Evolutionary conservation across 2,329 filamentous ascomycete genomes (phyloP), one percentile per base, ranked within the genome.

Genomic region (Ustulina deusta): DNA sequence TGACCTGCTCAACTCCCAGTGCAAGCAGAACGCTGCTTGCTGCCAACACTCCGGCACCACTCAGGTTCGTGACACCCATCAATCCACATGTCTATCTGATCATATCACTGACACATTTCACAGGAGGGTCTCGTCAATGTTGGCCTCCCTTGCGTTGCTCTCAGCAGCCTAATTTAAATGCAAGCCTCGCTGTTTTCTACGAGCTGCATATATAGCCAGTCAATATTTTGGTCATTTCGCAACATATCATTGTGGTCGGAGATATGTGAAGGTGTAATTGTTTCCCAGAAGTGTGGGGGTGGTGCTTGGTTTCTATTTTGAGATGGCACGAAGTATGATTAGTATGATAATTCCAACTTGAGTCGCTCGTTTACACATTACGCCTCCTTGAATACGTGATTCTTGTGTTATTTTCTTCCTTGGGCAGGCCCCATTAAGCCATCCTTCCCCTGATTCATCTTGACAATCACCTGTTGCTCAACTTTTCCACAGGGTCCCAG

Each of bases 11-110:
- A 70, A 78, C 54, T 69, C 46, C 64, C 72, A 76, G 67, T 78
- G 76, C 75, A 75, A 74, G 71, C 75, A 78, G 72, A 75, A 69
- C 36, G 74, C 71, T 51, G 76, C 75, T 63, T 78, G 75, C 74
- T 78, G 77, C 74, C 76, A 78, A 73, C 66, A 74, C 74, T 74
- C 74, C 49, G 74, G 73, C 55, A 62, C 65, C 63, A 38, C 62
- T 7, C 73, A 75, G 69, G 76, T 76, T 63, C 73, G 75, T 44
- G 20, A 20, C 27, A n/a, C 10, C 13, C 15, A n/a, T 27, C 7
- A 13, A 29, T n/a, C 44, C 44, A 2, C 22, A 17, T 38, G n/a
- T 36, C 27, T 20, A 17, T 34, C 36, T 25, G 1, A 25, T 15
- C 15, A 46, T 9, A 7, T 40, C 40, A 55, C 65, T 76, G 42